These are phyloP conservation scores for Amesomyces nigricolor DNA, from an alignment of 2,329 filamentous ascomycete genomes.

Conservation along the genomic window DNA sequence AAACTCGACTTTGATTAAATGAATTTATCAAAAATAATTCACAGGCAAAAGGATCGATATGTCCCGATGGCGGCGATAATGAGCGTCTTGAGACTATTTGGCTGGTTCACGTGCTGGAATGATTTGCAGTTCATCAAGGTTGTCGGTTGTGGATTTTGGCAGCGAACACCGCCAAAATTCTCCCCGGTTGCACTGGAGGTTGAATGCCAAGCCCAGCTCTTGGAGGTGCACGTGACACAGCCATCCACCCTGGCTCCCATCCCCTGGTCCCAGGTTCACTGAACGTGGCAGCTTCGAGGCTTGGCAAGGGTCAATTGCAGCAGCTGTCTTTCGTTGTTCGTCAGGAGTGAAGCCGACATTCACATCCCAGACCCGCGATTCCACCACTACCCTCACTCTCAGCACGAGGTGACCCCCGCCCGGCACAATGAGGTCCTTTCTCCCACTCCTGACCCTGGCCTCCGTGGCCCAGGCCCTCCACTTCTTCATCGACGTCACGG, in stretches of 20 bases:
- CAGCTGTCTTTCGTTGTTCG: slow-evolving; percentile 10
- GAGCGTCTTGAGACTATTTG: neutral
- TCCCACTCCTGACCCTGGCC: slow-evolving; percentile 61
- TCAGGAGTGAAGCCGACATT: neutral
- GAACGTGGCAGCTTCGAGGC: slow-evolving; percentile 50
- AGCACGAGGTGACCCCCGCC: slow-evolving; percentile 1
- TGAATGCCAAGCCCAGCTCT: neutral
- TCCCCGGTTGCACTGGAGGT: neutral
- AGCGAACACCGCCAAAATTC: slow-evolving; percentile 7
- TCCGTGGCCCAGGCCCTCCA: slow-evolving; percentile 73
- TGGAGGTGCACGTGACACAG: slow-evolving; percentile 19
- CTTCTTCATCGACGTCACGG: slow-evolving; percentile 86
- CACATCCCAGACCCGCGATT: slow-evolving; percentile 17
- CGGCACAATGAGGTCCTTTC: slow-evolving; percentile 51
- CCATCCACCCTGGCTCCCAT: slow-evolving; percentile 17
- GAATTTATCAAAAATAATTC: neutral
- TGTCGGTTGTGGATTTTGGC: slow-evolving; percentile 1
- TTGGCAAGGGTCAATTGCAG: slow-evolving; percentile 16
- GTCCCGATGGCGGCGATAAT: neutral
- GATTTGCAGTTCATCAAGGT: slow-evolving; percentile 4
- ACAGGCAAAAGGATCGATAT: neutral
- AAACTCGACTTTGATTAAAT: slow-evolving; percentile 1
- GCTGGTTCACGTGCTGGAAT: neutral
- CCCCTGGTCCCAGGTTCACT: slow-evolving; percentile 30
- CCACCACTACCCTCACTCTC: neutral